A percentile compares a stretch with the other conserved stretches of the same genome.
These are phyloP conservation scores for Nelumbo lutea DNA, from an alignment of 164 flowering plant species.

Conservation along the genomic window DNA sequence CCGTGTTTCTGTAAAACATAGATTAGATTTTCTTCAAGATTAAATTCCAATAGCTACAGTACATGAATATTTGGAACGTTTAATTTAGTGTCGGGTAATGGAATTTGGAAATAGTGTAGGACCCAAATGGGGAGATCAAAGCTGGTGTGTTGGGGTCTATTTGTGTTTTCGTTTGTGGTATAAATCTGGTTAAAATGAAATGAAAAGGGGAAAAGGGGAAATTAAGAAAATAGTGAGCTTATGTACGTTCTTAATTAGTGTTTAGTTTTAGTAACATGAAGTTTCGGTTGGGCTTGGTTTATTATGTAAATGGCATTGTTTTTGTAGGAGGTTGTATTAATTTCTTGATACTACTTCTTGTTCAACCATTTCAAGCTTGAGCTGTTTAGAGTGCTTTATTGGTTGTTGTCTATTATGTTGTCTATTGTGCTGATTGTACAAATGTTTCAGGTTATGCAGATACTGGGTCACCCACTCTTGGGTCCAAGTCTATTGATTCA, in stretches of 20 bases:
- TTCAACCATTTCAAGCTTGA: too few relatives aligned
- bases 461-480: conserved; percentile 72
- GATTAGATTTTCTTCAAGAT: neutral
- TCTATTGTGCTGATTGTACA: conserved; percentile 13
- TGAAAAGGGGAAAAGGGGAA: too few relatives aligned
- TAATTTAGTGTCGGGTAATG: neutral
- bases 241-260: too few relatives aligned
- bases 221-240: too few relatives aligned
- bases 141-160: neutral
- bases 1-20: neutral
- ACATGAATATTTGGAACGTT: neutral
- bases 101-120: conserved; percentile 1
- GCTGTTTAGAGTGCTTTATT: neutral
- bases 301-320: too few relatives aligned
- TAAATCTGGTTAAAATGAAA: too few relatives aligned
- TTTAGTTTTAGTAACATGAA: too few relatives aligned
- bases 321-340: neutral
- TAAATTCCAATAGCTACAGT: neutral
- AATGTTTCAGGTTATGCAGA: conserved; percentile 56
- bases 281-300: too few relatives aligned
- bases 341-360: neutral
- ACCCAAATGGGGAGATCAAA: neutral
- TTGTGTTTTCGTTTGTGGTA: too few relatives aligned
- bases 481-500: conserved; percentile 88
- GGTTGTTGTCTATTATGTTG: conserved; percentile 8